Evolutionary conservation across 2,329 filamentous ascomycete species (phyloP).

Genomic region (Corinectria fuckeliana): DNA sequence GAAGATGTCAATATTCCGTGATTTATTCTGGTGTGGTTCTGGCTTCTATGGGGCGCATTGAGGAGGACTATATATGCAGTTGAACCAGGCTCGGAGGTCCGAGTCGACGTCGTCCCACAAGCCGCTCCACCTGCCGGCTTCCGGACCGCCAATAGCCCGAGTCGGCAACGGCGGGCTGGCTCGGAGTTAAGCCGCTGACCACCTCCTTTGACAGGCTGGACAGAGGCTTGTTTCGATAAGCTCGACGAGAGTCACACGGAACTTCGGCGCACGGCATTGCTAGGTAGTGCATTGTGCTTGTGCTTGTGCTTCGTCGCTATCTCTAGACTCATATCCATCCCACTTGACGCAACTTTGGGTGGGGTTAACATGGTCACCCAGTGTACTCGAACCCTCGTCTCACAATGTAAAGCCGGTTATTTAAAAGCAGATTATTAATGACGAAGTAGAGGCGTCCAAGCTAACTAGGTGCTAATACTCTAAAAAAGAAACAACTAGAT

Average conservation of each 20-base stretch:
- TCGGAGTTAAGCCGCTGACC: slow-evolving; percentile 18
- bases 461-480: neutral
- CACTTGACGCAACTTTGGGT: slow-evolving; percentile 18
- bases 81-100: slow-evolving; percentile 22
- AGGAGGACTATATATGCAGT: neutral
- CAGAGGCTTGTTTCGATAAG: neutral
- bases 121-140: slow-evolving; percentile 14
- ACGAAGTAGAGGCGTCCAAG: neutral
- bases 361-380: slow-evolving; percentile 15
- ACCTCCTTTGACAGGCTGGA: neutral
- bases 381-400: no score
- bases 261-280: neutral
- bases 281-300: neutral
- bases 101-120: slow-evolving; percentile 19
- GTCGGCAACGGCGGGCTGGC: neutral
- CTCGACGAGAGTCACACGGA: neutral
- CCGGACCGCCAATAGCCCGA: slow-evolving; percentile 24
- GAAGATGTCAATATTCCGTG: neutral
- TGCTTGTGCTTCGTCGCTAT: no score
- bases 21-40: neutral
- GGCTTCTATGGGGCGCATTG: neutral
- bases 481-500: neutral
- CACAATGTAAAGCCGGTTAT: neutral
- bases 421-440: neutral
- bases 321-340: neutral